These are phyloP conservation scores for Didymella arachidicola DNA, from an alignment of 2,329 filamentous ascomycete species.

Conservation along the genomic window DNA sequence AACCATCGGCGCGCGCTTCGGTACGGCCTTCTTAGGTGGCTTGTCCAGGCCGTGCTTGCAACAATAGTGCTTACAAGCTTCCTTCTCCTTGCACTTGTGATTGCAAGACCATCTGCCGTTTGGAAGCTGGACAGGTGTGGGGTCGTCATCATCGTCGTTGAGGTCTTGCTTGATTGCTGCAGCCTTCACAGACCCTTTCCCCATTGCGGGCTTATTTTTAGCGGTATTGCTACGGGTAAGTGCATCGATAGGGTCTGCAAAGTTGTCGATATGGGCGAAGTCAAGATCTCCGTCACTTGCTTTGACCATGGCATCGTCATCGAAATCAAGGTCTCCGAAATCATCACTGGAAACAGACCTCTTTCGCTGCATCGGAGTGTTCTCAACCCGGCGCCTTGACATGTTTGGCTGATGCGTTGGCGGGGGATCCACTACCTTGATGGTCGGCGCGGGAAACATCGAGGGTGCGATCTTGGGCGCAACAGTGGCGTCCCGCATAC, in stretches of 20 bases:
- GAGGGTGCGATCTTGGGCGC: constrained; percentile 58
- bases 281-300: constrained; percentile 51
- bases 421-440: constrained; percentile 12
- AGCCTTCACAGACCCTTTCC: constrained; percentile 10
- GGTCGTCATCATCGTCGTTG: constrained; percentile 14
- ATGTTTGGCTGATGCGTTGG: constrained; percentile 37
- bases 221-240: constrained; percentile 32
- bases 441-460: constrained; percentile 51
- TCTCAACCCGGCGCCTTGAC: constrained; percentile 41
- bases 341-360: constrained; percentile 51
- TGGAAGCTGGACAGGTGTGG: constrained; percentile 61
- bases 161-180: constrained; percentile 6
- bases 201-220: constrained; percentile 26
- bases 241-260: constrained; percentile 44
- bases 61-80: constrained; percentile 73
- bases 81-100: constrained; percentile 71
- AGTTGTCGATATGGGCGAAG: constrained; percentile 63
- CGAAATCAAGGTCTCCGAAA: constrained; percentile 62
- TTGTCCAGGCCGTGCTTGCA: constrained; percentile 76
- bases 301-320: constrained; percentile 62
- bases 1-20: constrained; percentile 32
- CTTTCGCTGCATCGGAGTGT: constrained; percentile 15
- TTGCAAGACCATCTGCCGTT: constrained; percentile 80
- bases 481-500: constrained; percentile 61
- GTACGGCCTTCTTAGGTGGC: constrained; percentile 57